These are phyloP conservation scores for Aspergillus sp. DNA, from an alignment of 2,329 filamentous ascomycete species.

Conservation along the genomic window DNA sequence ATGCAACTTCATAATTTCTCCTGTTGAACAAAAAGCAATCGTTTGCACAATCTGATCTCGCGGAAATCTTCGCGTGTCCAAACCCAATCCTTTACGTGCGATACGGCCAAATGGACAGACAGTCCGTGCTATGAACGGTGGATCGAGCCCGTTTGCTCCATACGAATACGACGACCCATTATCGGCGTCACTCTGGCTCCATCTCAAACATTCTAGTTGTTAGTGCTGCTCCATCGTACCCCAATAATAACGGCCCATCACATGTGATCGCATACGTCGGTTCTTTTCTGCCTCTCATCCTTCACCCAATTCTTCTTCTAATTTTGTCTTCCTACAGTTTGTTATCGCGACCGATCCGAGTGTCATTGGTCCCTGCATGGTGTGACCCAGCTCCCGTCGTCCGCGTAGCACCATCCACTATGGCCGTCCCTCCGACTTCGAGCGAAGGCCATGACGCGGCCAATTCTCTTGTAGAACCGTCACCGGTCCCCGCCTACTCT, in stretches of 20 bases:
- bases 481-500: background rate
- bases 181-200: conserved; percentile 2
- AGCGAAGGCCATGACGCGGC: conserved; percentile 6
- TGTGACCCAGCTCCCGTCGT: background rate
- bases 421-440: conserved; percentile 8
- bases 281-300: conserved; percentile 3
- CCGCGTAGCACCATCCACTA: conserved; percentile 1
- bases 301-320: conserved; percentile 1
- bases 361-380: conserved; percentile 4
- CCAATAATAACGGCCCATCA: conserved; percentile 1
- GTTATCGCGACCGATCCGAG: background rate
- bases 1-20: background rate
- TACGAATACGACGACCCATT: conserved; percentile 11
- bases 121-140: background rate
- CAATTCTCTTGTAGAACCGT: conserved; percentile 5
- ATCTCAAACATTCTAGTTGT: conserved; percentile 4
- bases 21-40: background rate
- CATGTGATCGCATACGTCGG: conserved; percentile 3
- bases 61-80: background rate
- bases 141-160: background rate
- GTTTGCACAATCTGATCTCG: background rate
- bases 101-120: background rate
- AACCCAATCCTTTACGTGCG: background rate
- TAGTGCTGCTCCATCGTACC: conserved; percentile 2
- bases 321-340: background rate